A percentile compares a stretch with the other conserved stretches of the same genome.
phyloP scores from a whole-genome alignment of 2,329 filamentous ascomycete species.

The Verticillium nonalfalfae region DNA sequence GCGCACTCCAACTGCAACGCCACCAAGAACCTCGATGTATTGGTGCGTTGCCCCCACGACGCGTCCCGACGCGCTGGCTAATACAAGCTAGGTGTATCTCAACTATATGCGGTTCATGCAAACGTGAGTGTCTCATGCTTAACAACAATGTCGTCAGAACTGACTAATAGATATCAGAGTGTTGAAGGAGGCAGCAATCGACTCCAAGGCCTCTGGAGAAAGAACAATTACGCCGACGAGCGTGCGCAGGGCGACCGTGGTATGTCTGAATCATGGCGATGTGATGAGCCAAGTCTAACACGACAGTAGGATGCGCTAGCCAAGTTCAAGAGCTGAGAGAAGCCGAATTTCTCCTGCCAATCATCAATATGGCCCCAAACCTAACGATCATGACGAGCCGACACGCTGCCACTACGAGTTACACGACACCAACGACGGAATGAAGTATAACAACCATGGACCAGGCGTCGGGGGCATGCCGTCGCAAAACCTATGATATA shows the following conservation, averaged over 20 bases:
- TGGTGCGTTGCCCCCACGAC: conserved; percentile 46
- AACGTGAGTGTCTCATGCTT: conserved; percentile 32
- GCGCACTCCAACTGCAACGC: conserved; percentile 75
- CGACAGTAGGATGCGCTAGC: conserved; percentile 51
- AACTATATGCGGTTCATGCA: conserved; percentile 81
- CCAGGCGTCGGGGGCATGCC: too few relatives aligned
- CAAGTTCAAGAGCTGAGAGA: conserved; percentile 53
- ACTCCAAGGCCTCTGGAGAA: conserved; percentile 68
- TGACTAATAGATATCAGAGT: conserved; percentile 42
- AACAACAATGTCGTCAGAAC: neutral
- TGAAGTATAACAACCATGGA: neutral
- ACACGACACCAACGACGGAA: neutral
- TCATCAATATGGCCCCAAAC: neutral
- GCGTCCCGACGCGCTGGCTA: conserved; percentile 18
- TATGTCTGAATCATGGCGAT: conserved; percentile 23
- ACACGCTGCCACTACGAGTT: neutral
- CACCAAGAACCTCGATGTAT: conserved; percentile 79
- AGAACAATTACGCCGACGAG: conserved; percentile 67
- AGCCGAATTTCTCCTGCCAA: neutral
- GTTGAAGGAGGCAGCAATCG: conserved; percentile 73
- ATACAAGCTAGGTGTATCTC: conserved; percentile 63
- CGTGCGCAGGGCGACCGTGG: conserved; percentile 71
- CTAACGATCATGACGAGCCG: neutral
- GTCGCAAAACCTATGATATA: too few relatives aligned
- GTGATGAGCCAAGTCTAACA: neutral